A percentile compares a stretch with the other conserved stretches of the same genome.
These are phyloP conservation scores for Trametes versicolor DNA, from an alignment of 1,284 basidiomycete species.

Conservation along the genomic window DNA sequence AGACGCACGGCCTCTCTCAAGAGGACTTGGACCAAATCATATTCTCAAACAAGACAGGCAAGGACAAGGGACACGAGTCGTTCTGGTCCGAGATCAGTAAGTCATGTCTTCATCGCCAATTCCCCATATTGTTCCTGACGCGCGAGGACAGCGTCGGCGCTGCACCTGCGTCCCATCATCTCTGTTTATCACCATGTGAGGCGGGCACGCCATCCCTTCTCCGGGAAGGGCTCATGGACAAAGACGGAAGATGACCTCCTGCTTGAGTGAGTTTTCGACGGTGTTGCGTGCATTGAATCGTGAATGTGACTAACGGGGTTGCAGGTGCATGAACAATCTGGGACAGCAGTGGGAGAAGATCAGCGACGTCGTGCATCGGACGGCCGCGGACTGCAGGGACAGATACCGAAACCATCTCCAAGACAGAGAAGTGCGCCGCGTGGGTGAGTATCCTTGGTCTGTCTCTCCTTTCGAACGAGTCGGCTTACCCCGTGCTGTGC, in stretches of 20 bases:
- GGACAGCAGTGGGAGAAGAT: slow-evolving; percentile 87
- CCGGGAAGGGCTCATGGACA: slow-evolving; percentile 76
- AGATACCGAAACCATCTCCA: slow-evolving; percentile 83
- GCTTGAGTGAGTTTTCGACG: slow-evolving; percentile 49
- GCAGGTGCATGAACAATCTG: slow-evolving; percentile 69
- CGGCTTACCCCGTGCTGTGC: neutral
- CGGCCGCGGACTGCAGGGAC: slow-evolving; percentile 84
- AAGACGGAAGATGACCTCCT: slow-evolving; percentile 73
- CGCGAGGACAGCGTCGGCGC: slow-evolving; percentile 61
- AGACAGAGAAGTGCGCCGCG: slow-evolving; percentile 62
- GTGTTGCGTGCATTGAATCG: neutral
- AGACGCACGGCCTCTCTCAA: slow-evolving; percentile 59
- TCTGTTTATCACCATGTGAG: slow-evolving; percentile 85
- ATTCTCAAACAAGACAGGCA: slow-evolving; percentile 69
- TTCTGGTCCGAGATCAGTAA: slow-evolving; percentile 85
- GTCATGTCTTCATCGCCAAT: slow-evolving; percentile 41
- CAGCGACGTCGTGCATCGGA: slow-evolving; percentile 70
- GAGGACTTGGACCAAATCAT: slow-evolving; percentile 69
- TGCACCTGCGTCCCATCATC: slow-evolving; percentile 79
- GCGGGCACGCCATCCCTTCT: slow-evolving; percentile 71
- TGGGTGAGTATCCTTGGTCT: slow-evolving; percentile 37
- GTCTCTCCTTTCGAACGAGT: neutral
- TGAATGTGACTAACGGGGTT: neutral
- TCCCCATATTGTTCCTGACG: slow-evolving; percentile 1
- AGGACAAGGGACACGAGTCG: slow-evolving; percentile 65